Evolutionary conservation across 805 yeast species (phyloP).

Genomic region (Teunomyces barrocoloradensis): DNA sequence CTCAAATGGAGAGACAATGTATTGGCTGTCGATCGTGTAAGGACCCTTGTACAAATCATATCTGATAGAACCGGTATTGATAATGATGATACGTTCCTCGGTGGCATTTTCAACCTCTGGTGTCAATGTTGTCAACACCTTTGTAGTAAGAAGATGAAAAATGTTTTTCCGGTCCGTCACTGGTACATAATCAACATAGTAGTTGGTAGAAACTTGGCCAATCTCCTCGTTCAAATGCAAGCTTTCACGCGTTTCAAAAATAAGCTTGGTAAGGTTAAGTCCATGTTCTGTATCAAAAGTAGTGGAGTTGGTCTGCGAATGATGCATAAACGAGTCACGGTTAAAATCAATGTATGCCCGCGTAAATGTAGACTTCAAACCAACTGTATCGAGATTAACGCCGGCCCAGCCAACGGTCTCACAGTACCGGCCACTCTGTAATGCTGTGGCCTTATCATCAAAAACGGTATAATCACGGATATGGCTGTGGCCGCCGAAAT

Average conservation of each 20-base stretch:
- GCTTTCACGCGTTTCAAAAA: conserved; percentile 42
- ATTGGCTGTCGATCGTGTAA: conserved; percentile 76
- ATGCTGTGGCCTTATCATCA: conserved; percentile 66
- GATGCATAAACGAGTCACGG: conserved; percentile 64
- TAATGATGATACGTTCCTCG: conserved; percentile 47
- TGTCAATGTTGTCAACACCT: conserved; percentile 50
- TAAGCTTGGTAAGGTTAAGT: conserved; percentile 38
- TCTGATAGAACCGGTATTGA: conserved; percentile 86
- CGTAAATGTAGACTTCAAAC: conserved; percentile 25
- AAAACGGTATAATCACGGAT: conserved; percentile 75
- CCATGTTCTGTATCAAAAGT: conserved; percentile 60
- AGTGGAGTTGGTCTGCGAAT: conserved; percentile 36
- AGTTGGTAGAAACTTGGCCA: conserved; percentile 69
- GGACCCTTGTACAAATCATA: conserved; percentile 85
- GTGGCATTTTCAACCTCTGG: conserved; percentile 20
- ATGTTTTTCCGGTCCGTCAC: conserved; percentile 48
- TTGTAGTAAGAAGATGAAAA: conserved; percentile 54
- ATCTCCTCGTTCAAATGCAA: conserved; percentile 53
- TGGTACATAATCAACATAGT: conserved; percentile 66
- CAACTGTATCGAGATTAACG: conserved; percentile 32
- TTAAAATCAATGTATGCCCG: conserved; percentile 86
- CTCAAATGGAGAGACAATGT: conserved; percentile 79
- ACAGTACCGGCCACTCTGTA: conserved; percentile 92
- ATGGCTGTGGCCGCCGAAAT: conserved; percentile 94
- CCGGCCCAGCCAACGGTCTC: conserved; percentile 92